phyloP scores from a whole-genome alignment of 78 protist species.

The Dictyostelium firmibasis region DNA sequence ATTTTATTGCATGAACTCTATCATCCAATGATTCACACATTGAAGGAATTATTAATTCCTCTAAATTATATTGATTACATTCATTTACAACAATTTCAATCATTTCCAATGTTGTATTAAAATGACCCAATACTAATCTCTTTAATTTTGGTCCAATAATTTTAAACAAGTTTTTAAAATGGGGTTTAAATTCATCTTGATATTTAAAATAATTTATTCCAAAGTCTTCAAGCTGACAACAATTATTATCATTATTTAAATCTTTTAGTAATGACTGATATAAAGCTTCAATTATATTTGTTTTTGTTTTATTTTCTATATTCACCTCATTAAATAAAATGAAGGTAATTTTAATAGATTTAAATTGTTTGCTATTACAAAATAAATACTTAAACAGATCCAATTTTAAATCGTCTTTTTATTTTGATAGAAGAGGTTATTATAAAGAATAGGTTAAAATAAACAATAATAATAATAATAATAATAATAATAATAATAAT shows the following conservation, averaged over 20 bases:
- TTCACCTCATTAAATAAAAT: background rate
- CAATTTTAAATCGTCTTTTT: background rate
- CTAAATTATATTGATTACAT: background rate
- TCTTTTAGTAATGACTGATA: background rate
- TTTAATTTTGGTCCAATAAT: background rate
- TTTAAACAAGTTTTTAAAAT: too few species aligned
- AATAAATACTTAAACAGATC: background rate
- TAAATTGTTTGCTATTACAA: background rate
- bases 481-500: too few species aligned
- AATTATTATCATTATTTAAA: background rate
- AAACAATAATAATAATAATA: too few species aligned
- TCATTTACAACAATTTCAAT: background rate
- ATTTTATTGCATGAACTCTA: too few species aligned
- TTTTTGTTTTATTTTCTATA: background rate
- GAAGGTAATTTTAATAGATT: background rate
- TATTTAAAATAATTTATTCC: background rate
- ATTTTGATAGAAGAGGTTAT: too few species aligned
- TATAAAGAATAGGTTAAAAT: too few species aligned
- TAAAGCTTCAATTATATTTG: background rate
- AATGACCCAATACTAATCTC: background rate
- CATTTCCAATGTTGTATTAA: background rate
- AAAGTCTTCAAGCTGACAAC: background rate
- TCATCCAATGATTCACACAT: background rate
- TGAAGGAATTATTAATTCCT: background rate
- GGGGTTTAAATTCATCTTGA: background rate